phyloP scores from a whole-genome alignment of 1,139 yeast genomes.

The Candida smagusa region DNA sequence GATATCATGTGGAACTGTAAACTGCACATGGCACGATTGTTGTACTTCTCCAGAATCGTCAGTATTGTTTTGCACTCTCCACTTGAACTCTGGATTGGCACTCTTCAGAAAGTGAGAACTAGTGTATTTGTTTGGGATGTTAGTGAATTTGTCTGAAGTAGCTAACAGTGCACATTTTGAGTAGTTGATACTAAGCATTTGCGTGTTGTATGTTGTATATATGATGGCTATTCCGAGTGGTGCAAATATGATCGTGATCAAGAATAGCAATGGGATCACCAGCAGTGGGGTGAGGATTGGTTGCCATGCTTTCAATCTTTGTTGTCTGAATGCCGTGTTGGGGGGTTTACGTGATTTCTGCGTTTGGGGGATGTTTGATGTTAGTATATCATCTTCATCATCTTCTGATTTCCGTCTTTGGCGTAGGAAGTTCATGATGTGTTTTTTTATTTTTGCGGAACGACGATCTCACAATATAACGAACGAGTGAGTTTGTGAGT shows the following conservation, averaged over 20 bases:
- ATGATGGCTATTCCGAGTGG: slow-evolving; percentile 73
- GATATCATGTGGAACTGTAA: slow-evolving; percentile 55
- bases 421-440: slow-evolving; percentile 38
- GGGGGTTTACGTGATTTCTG: slow-evolving; percentile 63
- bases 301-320: slow-evolving; percentile 70
- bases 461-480: too few relatives aligned
- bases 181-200: slow-evolving; percentile 57
- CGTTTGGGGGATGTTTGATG: slow-evolving; percentile 19
- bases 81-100: slow-evolving; percentile 45
- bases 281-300: slow-evolving; percentile 75
- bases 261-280: slow-evolving; percentile 63
- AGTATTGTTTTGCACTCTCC: slow-evolving; percentile 46
- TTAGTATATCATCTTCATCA: slow-evolving; percentile 26
- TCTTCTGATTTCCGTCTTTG: slow-evolving; percentile 27
- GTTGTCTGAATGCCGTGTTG: slow-evolving; percentile 78
- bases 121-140: slow-evolving; percentile 52
- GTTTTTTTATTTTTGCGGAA: too few relatives aligned
- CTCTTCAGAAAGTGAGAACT: slow-evolving; percentile 52
- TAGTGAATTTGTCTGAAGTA: slow-evolving; percentile 25
- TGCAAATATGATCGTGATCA: slow-evolving; percentile 64
- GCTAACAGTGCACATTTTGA: slow-evolving; percentile 51
- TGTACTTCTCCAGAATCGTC: slow-evolving; percentile 32
- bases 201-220: slow-evolving; percentile 57
- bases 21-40: slow-evolving; percentile 52
- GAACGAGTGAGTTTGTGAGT: too few relatives aligned